Evolutionary conservation across 768 basidiomycete species (phyloP), one percentile per base, ranked within the genome.

Genomic region (Phylloporus scabripes): DNA sequence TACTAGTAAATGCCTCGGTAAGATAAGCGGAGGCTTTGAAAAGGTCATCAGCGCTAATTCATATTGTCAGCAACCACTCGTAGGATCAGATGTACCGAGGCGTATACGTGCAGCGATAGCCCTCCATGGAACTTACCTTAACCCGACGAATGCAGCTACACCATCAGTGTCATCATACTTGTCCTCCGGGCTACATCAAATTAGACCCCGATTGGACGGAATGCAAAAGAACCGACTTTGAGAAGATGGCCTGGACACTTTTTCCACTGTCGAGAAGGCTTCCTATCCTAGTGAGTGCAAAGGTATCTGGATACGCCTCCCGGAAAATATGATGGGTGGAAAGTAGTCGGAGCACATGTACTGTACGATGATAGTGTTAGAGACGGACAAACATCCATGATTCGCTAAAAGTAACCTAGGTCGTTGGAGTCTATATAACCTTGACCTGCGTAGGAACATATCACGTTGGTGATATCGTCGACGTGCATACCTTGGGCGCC

Each of bases 241-340:
- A 62, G 39, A 72, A 71, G 23, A 86, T 61, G 1, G 78, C 72
- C 8, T 71, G 61, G 28, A 79, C 68, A 4, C 68, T 62, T 62
- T 83, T 83, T 5, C 87, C 84, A 0, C 80, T 81, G 58, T 89
- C 86, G 5, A 90, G 67, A 11, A 82, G 67, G 8, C 81, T 81
- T 4, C 83, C 82, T 48, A 87, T 73, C 32, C 87, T 77, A 57
- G 85, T 91, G 45, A 79, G 74, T 7, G 85, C 73, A 56, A 91
- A 92, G 5, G 83, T 79, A 58, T 89, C 77, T 4, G 86, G 87
- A 9, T 75, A 71, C 3, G 79, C 71, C 64, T 92, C 89, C 36
- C 75, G 73, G 28, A 86, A 72, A 45, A 90, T 77, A 62, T 90
- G 87, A 60, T 88, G 85, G 0, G 87, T 87, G 10, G 87, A 86